phyloP scores from a whole-genome alignment of 768 basidiomycete genomes.

The Calocybe indica region DNA sequence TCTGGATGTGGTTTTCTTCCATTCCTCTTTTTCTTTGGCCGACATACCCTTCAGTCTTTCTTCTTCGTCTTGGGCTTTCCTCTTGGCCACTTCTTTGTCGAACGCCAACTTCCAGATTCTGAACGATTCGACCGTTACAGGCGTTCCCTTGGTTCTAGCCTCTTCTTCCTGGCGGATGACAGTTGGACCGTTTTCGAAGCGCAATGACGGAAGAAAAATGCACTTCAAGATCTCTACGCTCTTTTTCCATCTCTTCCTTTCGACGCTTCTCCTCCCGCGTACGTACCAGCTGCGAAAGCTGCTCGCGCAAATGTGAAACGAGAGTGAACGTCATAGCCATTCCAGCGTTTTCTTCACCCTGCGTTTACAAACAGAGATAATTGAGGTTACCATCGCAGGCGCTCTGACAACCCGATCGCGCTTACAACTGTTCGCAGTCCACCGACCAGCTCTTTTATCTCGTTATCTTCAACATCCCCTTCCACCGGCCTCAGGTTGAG shows the following conservation, averaged over 20 bases:
- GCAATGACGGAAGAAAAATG: slow-evolving; percentile 5
- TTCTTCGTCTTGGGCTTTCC: slow-evolving; percentile 68
- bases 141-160: slow-evolving; percentile 84
- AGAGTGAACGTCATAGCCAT: slow-evolving; percentile 99
- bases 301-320: slow-evolving; percentile 78
- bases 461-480: slow-evolving; percentile 53
- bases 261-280: slow-evolving; percentile 48
- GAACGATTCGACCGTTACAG: slow-evolving; percentile 81
- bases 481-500: slow-evolving; percentile 59
- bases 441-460: slow-evolving; percentile 47
- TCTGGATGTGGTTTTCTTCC: slow-evolving; percentile 54
- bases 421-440: slow-evolving; percentile 55
- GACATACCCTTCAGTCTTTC: slow-evolving; percentile 62
- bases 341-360: slow-evolving; percentile 84
- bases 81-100: slow-evolving; percentile 56
- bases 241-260: slow-evolving; percentile 66
- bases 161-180: slow-evolving; percentile 65
- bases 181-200: not conserved
- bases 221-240: slow-evolving; percentile 74
- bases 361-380: slow-evolving; percentile 1
- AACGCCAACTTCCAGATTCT: slow-evolving; percentile 78
- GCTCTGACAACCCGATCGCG: slow-evolving; percentile 5
- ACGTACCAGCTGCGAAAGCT: slow-evolving; percentile 58
- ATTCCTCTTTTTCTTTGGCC: slow-evolving; percentile 83
- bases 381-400: slow-evolving; percentile 6